Evolutionary conservation across 192 early-diverging fungal species (phyloP), one percentile per base, ranked within the genome.

Genomic region (Coemansia javaensis): DNA sequence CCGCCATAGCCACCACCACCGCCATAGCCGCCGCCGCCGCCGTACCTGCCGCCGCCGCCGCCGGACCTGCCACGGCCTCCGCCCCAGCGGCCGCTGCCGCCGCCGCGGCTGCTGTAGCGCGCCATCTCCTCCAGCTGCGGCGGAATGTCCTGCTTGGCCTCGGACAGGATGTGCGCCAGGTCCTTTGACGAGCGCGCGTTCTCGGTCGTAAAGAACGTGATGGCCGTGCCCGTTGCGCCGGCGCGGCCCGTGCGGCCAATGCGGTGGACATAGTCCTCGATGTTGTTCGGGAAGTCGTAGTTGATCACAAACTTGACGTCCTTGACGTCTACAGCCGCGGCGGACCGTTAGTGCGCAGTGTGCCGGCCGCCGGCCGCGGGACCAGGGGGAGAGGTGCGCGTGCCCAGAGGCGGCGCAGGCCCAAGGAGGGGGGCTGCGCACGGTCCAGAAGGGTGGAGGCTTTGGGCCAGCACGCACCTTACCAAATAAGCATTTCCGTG

Each of bases 301-400:
- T 98, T 98, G 77, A 98, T 90, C 13, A 98, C 95, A 68, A 87
- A 90, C 63, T 94, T 94, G 64, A 98, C 91, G 66, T 94, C 89
- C 63, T 92, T 92, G 73, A 90, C 82, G 71, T 90, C 88, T 85
- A 68, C 20, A 53, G 17, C n/a, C 31, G 34, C 16, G 17, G 5
- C 35, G 4, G 15, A 6, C 6, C 7, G 17, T 36, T 15, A 36
- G 14, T n/a, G 6, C 15, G 25, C 25, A 27, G 3, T 5, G 25
- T 7, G 25, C 25, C 20, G 21, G n/a, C n/a, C n/a, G n/a, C n/a
- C n/a, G n/a, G n/a, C n/a, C n/a, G n/a, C n/a, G n/a, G 39, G 11
- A 24, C 5, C 20, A 40, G 18, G n/a, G n/a, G n/a, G n/a, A n/a
- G n/a, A n/a, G n/a, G n/a, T n/a, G n/a, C n/a, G n/a, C n/a, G n/a